Conservation (phyloP, 2,329 filamentous ascomycete species). For the Neofusicoccum parvum region DNA sequence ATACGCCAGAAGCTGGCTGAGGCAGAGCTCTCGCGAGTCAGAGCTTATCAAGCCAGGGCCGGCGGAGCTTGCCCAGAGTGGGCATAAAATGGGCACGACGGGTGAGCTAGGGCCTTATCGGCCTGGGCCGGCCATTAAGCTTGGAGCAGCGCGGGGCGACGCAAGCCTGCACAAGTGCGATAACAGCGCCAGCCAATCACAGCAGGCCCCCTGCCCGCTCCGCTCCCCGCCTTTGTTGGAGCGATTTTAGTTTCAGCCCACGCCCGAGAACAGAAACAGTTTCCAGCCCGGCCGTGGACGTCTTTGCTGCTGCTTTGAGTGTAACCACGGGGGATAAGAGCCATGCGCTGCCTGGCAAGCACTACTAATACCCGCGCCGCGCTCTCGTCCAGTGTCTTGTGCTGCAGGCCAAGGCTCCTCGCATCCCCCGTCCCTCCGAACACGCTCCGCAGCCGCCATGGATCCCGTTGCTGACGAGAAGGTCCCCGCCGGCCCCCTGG, state of each 20-base stretch:
- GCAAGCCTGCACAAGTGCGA: neutral
- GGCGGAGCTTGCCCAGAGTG: conserved; percentile 56
- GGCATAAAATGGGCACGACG: conserved; percentile 47
- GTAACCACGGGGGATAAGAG: neutral
- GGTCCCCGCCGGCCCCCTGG: neutral
- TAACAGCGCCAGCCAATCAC: neutral
- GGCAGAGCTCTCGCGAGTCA: neutral
- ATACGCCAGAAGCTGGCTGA: conserved; percentile 19
- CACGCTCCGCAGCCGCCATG: neutral
- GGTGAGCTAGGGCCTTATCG: neutral
- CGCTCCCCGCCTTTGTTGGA: neutral
- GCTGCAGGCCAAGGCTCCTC: neutral
- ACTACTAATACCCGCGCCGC: neutral
- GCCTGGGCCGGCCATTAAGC: neutral
- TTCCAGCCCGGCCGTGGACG: neutral
- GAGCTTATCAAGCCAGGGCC: conserved; percentile 60
- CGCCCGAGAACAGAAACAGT: too few species aligned
- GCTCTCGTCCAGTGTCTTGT: neutral
- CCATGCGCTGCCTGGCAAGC: neutral
- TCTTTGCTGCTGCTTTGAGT: neutral
- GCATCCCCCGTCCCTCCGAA: neutral
- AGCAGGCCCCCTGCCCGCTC: neutral
- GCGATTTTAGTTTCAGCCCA: neutral
- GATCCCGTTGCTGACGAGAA: neutral
- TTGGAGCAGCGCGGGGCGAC: neutral